These are phyloP conservation scores for Osmanthus fragrans DNA, from an alignment of 257 asterid species.

Conservation along the genomic window DNA sequence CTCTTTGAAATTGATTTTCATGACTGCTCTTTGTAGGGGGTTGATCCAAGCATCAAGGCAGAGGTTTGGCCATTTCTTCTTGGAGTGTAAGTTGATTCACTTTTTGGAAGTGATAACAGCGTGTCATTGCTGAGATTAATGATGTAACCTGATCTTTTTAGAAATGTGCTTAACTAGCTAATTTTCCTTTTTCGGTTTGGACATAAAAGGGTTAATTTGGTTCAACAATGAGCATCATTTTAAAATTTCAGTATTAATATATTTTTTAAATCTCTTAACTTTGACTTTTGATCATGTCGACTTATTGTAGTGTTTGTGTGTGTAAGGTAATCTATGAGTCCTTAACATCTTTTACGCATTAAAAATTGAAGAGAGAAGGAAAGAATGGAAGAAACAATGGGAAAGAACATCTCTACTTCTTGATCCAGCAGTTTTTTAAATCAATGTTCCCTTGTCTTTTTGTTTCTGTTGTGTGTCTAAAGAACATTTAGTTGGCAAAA, in stretches of 20 bases:
- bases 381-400: background rate
- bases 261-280: slow-evolving; percentile 3
- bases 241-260: background rate
- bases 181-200: background rate
- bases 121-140: slow-evolving; percentile 5
- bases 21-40: slow-evolving; percentile 58
- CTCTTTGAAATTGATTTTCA: slow-evolving; percentile 12
- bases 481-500: slow-evolving; percentile 15
- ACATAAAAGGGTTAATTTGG: background rate
- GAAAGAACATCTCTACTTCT: background rate
- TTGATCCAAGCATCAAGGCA: slow-evolving; percentile 81
- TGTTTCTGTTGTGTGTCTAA: slow-evolving; percentile 1
- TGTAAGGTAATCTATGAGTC: background rate
- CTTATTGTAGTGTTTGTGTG: background rate
- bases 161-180: background rate
- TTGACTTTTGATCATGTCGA: background rate
- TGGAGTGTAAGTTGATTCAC: slow-evolving; percentile 75
- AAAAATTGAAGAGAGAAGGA: background rate
- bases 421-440: background rate
- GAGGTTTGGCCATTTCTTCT: slow-evolving; percentile 98
- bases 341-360: background rate
- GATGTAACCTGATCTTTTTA: slow-evolving; percentile 6
- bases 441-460: background rate
- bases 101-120: slow-evolving; percentile 8
- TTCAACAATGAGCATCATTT: slow-evolving; percentile 2